Evolutionary conservation across 306 rosid species (phyloP).

Genomic region (Echinosophora koreensis): DNA sequence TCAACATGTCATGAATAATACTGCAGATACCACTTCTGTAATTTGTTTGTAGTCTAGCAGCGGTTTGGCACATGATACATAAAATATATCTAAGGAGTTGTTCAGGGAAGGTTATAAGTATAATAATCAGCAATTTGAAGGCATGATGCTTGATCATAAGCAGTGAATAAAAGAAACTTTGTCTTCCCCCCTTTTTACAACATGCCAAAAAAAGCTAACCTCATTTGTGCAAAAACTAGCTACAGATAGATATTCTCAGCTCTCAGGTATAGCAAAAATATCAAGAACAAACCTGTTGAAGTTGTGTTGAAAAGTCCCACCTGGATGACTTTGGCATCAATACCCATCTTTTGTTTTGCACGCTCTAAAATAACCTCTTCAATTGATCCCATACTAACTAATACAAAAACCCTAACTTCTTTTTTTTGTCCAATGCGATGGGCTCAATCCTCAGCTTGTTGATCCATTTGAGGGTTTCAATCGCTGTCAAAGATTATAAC

Average conservation of each 20-base stretch:
- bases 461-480: conserved; percentile 99
- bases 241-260: conserved; percentile 16
- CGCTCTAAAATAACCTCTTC: conserved; percentile 97
- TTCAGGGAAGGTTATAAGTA: not conserved
- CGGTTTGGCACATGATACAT: no score
- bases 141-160: not conserved
- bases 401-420: conserved; percentile 90
- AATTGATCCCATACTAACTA: conserved; percentile 94
- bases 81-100: no score
- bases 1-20: no score
- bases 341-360: conserved; percentile 97
- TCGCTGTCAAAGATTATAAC: conserved; percentile 91
- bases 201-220: conserved; percentile 20
- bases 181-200: not conserved
- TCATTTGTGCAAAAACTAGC: not conserved
- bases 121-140: conserved; percentile 30
- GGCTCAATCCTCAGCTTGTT: conserved; percentile 97
- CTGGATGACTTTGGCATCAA: conserved; percentile 95
- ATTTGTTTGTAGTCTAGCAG: no score
- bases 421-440: conserved; percentile 95
- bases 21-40: no score
- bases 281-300: conserved; percentile 77
- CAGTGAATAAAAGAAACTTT: conserved; percentile 25
- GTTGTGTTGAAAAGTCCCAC: conserved; percentile 94
- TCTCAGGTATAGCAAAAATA: conserved; percentile 28